Percentiles rank a stretch among this genome's conserved stretches.
Evolutionary conservation across 169 alveolate genomes (phyloP).

Genomic region (Perkinsus marinus): DNA sequence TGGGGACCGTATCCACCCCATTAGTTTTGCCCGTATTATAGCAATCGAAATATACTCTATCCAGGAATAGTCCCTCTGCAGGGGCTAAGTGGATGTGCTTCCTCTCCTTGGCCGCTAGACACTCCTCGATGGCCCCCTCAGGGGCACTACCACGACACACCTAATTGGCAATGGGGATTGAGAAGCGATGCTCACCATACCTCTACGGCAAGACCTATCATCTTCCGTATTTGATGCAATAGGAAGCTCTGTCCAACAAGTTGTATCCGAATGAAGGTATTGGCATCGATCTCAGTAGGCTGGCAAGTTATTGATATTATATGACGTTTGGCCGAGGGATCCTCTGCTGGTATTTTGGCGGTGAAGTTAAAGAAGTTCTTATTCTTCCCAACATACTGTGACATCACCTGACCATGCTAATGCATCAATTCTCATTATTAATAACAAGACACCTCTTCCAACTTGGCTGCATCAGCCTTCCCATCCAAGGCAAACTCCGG

Average conservation of each 20-base stretch:
- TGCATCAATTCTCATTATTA: not conserved
- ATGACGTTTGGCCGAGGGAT: constrained; percentile 21
- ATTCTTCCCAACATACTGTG: constrained; percentile 19
- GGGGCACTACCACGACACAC: constrained; percentile 25
- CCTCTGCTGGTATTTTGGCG: constrained; percentile 10
- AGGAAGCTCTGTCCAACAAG: constrained; percentile 23
- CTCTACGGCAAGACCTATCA: constrained; percentile 24
- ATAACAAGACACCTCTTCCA: not conserved
- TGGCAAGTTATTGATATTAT: constrained; percentile 9
- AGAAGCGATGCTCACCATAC: not conserved
- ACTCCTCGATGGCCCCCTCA: constrained; percentile 7
- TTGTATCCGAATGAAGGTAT: not conserved
- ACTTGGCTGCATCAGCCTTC: not conserved
- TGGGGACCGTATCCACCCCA: not conserved
- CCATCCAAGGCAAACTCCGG: constrained; percentile 10
- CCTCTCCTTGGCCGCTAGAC: constrained; percentile 16
- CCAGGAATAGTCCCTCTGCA: constrained; percentile 22
- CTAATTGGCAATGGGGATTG: not conserved
- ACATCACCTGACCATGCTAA: not conserved
- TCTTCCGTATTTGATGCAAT: constrained; percentile 24
- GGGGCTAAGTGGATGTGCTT: constrained; percentile 23
- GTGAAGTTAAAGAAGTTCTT: constrained; percentile 21
- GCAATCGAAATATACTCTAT: constrained; percentile 13
- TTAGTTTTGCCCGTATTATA: constrained; percentile 14
- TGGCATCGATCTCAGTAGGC: not conserved